Evolutionary conservation across 1,284 basidiomycete species (phyloP).

Genomic region (Stereum hirsutum): DNA sequence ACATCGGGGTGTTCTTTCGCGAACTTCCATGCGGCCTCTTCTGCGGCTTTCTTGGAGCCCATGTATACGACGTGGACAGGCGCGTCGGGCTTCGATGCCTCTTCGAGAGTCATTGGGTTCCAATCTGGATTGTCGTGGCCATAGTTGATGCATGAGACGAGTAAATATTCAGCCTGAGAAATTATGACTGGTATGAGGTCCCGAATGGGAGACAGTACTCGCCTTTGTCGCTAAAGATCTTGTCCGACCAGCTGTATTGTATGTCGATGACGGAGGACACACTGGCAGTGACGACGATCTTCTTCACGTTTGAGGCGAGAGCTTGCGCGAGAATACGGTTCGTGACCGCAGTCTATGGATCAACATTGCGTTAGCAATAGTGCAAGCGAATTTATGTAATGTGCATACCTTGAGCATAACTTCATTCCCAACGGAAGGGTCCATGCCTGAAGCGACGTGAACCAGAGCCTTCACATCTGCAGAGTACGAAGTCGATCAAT

Average conservation of each 20-base stretch:
- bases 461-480: neutral
- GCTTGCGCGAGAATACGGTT: neutral
- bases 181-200: no score
- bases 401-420: neutral
- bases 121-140: neutral
- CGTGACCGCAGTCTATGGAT: neutral
- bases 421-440: neutral
- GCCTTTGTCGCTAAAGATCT: neutral
- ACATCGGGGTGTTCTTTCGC: conserved; percentile 12
- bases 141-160: neutral
- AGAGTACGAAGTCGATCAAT: neutral
- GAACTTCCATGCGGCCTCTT: conserved; percentile 15
- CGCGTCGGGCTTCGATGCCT: conserved; percentile 4
- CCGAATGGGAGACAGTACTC: neutral
- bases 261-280: neutral
- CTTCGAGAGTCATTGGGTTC: conserved; percentile 4
- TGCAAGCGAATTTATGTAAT: neutral
- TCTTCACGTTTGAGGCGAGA: neutral
- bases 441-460: conserved; percentile 1
- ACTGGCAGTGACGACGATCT: conserved; percentile 1
- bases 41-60: conserved; percentile 16
- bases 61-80: conserved; percentile 7
- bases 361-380: neutral
- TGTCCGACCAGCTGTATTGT: neutral
- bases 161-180: neutral